Base-by-base conservation (phyloP, 371 early-diverging fungal species). In the Mucor sp. region DNA sequence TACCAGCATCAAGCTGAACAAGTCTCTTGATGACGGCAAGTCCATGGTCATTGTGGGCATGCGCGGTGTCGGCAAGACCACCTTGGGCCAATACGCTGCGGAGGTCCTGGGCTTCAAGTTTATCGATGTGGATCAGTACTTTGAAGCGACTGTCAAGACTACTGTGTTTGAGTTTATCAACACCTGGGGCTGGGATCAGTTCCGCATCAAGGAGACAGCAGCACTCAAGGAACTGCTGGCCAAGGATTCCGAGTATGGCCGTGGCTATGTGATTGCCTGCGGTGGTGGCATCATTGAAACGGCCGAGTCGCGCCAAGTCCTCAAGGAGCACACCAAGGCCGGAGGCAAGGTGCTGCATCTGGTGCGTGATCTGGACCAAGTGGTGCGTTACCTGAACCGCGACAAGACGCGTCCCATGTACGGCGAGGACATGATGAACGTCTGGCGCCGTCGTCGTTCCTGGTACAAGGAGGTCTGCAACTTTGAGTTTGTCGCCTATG, bases 21-120 rank as follows among this genome's bases (percentile, higher is more conserved):
- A 60, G 19, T 58, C 62, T n/a, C 32, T 62, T 19, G 72, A 77
- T 48, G 69, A 72, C 12, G 67, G 72, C 33, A 77, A 81, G n/a
- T 88, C 93, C 4, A 82, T 97, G 41, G 89, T 97, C 7, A 79
- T 99, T 25, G 91, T 97, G 66, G 99, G 99, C 48, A 98, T 99
- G 99, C 92, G 99, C 61, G 98, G 98, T 19, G 97, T 90, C 2
- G 99, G 99, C 53, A 99, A 99, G 81, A 94, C 97, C 0, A 88
- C 93, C 3, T 85, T 95, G 68, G 97, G 97, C 19, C 84, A 80
- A 30, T 82, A 88, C 28, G 91, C 91, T 4, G 93, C 97, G 4
- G 76, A 75, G 28, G 73, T 76, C 0, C 76, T 97, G 25, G 82
- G 86, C 4, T 90, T 90, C 11, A 69, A 81, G 23, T 97, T 95